These are phyloP conservation scores for Ceratobasidium sp. DNA, from an alignment of 1,284 basidiomycete species.

Conservation along the genomic window DNA sequence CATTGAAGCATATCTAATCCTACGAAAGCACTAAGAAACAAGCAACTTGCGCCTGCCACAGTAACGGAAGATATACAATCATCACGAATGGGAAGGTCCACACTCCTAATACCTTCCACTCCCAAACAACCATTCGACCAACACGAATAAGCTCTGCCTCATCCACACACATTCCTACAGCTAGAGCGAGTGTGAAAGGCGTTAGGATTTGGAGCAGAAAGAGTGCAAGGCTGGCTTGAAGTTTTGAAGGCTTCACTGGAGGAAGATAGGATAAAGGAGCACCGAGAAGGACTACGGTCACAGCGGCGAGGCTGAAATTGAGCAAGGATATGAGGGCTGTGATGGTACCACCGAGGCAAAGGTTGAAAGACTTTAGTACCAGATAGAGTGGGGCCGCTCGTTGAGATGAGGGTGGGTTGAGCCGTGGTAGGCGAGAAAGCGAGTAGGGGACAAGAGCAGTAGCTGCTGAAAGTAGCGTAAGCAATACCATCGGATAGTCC, in stretches of 20 bases:
- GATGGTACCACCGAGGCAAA: constrained; percentile 82
- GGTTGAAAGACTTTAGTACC: constrained; percentile 74
- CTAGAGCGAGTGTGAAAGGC: constrained; percentile 12
- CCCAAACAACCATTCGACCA: constrained; percentile 44
- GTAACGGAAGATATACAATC: constrained; percentile 43
- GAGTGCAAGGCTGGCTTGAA: neutral
- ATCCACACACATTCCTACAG: neutral
- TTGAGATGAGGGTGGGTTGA: constrained; percentile 40
- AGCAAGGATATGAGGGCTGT: constrained; percentile 86
- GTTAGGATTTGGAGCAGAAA: constrained; percentile 26
- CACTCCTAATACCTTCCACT: constrained; percentile 45
- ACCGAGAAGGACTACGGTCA: constrained; percentile 70
- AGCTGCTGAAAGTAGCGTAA: constrained; percentile 48
- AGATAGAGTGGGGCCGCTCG: constrained; percentile 57
- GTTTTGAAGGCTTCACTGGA: constrained; percentile 4
- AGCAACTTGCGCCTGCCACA: constrained; percentile 42
- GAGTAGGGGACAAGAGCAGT: constrained; percentile 45
- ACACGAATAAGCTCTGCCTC: constrained; percentile 11
- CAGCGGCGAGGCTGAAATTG: constrained; percentile 87
- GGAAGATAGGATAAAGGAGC: constrained; percentile 50
- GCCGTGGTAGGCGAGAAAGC: constrained; percentile 1
- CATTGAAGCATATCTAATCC: neutral
- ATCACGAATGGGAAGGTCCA: constrained; percentile 46
- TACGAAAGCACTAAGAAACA: constrained; percentile 32
- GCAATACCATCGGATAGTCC: constrained; percentile 54